A percentile compares a stretch with the other conserved stretches of the same genome.
phyloP scores from a whole-genome alignment of 2,329 filamentous ascomycete genomes.

The Zasmidium cellare region DNA sequence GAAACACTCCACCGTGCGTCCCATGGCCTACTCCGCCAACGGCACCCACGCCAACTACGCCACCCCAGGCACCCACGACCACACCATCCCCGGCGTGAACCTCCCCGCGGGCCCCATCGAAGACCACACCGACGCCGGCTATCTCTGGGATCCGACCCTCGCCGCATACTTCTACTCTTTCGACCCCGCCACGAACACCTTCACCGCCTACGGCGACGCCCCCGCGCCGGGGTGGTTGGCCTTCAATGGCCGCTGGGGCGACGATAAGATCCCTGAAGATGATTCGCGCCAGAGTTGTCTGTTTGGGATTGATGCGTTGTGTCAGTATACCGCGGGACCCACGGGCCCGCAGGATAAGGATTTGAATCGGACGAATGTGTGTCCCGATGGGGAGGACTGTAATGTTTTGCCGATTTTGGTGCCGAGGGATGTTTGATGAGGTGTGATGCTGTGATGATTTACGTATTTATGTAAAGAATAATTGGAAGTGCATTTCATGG shows the following conservation, averaged over 20 bases:
- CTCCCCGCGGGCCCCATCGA: slow-evolving; percentile 55
- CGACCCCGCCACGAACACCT: slow-evolving; percentile 31
- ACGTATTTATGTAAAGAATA: too few relatives aligned
- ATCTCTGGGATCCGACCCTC: slow-evolving; percentile 61
- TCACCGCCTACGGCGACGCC: slow-evolving; percentile 49
- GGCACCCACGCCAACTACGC: slow-evolving; percentile 68
- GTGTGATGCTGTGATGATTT: not conserved
- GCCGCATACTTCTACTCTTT: slow-evolving; percentile 58
- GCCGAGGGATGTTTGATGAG: not conserved
- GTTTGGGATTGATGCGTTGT: slow-evolving; percentile 38
- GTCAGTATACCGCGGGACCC: slow-evolving; percentile 58
- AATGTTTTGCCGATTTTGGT: slow-evolving; percentile 19
- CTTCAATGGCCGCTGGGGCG: slow-evolving; percentile 63
- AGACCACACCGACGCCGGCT: slow-evolving; percentile 57
- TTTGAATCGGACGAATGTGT: slow-evolving; percentile 57
- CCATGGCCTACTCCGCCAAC: slow-evolving; percentile 59
- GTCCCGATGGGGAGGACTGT: slow-evolving; percentile 53
- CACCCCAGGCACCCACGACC: slow-evolving; percentile 59
- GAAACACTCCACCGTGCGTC: slow-evolving; percentile 45
- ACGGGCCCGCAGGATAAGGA: slow-evolving; percentile 63
- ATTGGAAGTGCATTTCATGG: too few relatives aligned
- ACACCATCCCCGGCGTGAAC: slow-evolving; percentile 62
- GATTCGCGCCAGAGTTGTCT: slow-evolving; percentile 50
- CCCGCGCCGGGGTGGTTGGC: slow-evolving; percentile 54
- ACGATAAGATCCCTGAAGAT: slow-evolving; percentile 57